phyloP scores from a whole-genome alignment of 768 basidiomycete species.

The Tulasnella sp. region DNA sequence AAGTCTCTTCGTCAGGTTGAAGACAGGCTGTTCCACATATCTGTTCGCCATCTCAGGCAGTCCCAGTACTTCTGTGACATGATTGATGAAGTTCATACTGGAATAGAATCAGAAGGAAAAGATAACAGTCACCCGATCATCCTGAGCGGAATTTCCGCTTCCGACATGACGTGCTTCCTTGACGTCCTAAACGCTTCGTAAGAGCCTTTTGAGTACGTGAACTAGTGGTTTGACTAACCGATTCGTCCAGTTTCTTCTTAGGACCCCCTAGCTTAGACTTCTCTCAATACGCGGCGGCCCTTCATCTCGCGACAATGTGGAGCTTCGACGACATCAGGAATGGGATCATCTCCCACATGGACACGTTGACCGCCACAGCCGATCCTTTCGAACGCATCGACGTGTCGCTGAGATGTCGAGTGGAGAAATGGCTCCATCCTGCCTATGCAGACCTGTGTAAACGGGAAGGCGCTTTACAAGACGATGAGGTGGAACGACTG shows the following conservation, averaged over 20 bases:
- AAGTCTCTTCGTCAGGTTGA: not conserved
- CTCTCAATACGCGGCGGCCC: not conserved
- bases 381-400: not conserved
- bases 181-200: not conserved
- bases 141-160: not conserved
- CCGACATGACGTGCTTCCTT: not conserved
- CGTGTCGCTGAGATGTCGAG: not conserved
- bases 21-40: not conserved
- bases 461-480: not conserved
- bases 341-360: not conserved
- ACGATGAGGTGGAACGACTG: not conserved
- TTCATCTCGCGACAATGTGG: not conserved
- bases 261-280: not conserved
- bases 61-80: not conserved
- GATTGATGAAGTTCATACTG: not conserved
- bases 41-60: not conserved
- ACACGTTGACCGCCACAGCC: not conserved
- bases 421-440: slow-evolving; percentile 5
- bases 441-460: not conserved
- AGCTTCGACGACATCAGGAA: not conserved
- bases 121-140: not conserved
- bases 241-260: too few species aligned
- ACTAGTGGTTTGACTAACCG: not conserved
- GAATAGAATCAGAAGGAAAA: not conserved
- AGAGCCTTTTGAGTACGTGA: not conserved